Percentiles rank a stretch among this genome's conserved stretches.
Conservation (phyloP, 768 basidiomycete species). For the Hortiboletus campestris region DNA sequence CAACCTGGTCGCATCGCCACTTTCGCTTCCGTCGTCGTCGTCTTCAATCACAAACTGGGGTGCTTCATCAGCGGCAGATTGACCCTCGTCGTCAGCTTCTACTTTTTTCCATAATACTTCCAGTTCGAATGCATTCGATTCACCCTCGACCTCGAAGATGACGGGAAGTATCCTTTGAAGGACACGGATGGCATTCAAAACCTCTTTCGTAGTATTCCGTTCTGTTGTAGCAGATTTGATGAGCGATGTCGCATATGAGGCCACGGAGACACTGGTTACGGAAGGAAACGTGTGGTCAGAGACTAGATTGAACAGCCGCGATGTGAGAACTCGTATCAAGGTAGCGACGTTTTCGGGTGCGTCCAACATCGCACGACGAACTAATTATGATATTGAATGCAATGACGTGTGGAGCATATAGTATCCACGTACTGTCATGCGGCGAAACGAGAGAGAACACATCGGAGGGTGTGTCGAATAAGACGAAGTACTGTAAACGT, state of each 20-base stretch:
- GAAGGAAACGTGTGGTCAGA: constrained; percentile 81
- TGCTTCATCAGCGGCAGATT: constrained; percentile 21
- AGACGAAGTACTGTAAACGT: constrained; percentile 60
- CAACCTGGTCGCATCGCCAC: constrained; percentile 32
- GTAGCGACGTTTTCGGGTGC: constrained; percentile 87
- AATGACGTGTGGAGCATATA: not conserved
- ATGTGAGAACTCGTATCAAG: constrained; percentile 67
- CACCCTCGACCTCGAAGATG: constrained; percentile 78
- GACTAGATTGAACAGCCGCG: constrained; percentile 70
- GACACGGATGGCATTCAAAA: constrained; percentile 88
- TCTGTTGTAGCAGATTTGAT: constrained; percentile 58
- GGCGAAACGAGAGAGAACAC: constrained; percentile 87
- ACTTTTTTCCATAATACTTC: constrained; percentile 81
- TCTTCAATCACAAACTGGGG: constrained; percentile 91
- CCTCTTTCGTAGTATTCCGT: constrained; percentile 78
- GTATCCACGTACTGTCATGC: constrained; percentile 65
- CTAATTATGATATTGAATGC: constrained; percentile 38
- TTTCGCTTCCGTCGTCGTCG: constrained; percentile 50
- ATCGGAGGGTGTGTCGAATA: constrained; percentile 89
- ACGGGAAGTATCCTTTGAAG: constrained; percentile 87
- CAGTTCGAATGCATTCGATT: constrained; percentile 68
- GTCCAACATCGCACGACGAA: constrained; percentile 76
- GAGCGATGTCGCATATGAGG: constrained; percentile 67
- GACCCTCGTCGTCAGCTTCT: constrained; percentile 42
- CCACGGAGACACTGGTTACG: constrained; percentile 49